Evolutionary conservation across 441 rosid genomes (phyloP), one percentile per base, ranked within the genome.

Genomic region (Hypseocharis bilobata): DNA sequence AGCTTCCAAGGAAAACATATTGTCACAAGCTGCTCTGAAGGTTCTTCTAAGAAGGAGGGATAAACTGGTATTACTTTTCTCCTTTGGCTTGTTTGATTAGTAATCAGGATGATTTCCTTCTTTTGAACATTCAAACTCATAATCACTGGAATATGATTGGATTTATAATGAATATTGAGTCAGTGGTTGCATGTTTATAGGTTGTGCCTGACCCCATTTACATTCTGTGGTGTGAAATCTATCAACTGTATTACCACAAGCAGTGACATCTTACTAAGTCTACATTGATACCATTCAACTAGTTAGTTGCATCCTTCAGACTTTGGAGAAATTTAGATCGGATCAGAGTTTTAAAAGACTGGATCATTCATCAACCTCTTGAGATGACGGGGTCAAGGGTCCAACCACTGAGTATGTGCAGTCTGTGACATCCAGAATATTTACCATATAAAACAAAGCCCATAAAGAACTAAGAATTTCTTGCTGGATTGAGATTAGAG

Each of bases 1-100:
- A 67, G 80, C 80, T 65, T 82, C 86, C 25, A 83, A 70, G 69
- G 87, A 80, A 40, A 69, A 69, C 65, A 58, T 69, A 40, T 23
- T 91, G 28, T 81, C 86, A 1, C 77, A 84, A 68, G 76, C 85
- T 70, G 93, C 96, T 44, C 29, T 82, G 66, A 77, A 70, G 67
- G 70, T 83, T 72, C 76, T 83, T 55, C 77, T 73, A 60, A 72
- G 80, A 42, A 84, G 81, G 71, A 85, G 91, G 74, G 88, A 88
- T 76, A 76, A 76, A 67, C 69, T 86, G 91, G 96, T 92, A 86
- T 56, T 23, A 69, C 26, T 19, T 34, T 38, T 22, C 55, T 23
- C 28, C 36, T 57, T 32, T 52, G 5, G 49, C 30, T 59, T 59
- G 62, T 70, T 66, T 63, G 55, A 67, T 28, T 40, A 60, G 49